Evolutionary conservation across 1,284 basidiomycete genomes (phyloP).

Genomic region (Ceratobasidium sp.): DNA sequence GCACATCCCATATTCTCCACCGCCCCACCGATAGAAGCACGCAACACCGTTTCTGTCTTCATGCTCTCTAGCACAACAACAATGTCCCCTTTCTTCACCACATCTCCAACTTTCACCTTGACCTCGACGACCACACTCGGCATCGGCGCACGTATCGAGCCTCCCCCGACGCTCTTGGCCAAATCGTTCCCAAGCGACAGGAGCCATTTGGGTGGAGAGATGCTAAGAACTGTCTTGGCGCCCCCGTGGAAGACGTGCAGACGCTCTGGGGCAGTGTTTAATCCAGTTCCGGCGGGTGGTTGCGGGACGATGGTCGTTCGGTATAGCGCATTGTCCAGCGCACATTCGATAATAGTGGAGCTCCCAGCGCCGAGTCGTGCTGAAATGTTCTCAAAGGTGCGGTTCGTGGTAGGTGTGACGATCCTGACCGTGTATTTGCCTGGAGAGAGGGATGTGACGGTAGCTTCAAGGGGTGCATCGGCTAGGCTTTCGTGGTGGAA

Average conservation of each 20-base stretch:
- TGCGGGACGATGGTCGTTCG: conserved; percentile 81
- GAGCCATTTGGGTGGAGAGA: conserved; percentile 76
- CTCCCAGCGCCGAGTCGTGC: conserved; percentile 26
- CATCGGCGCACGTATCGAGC: conserved; percentile 73
- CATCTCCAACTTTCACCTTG: conserved; percentile 78
- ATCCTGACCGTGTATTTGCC: conserved; percentile 33
- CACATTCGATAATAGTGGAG: conserved; percentile 55
- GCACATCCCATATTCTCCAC: conserved; percentile 78
- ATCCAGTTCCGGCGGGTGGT: conserved; percentile 64
- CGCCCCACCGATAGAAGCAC: conserved; percentile 74
- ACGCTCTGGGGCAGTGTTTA: conserved; percentile 68
- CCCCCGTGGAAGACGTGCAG: conserved; percentile 75
- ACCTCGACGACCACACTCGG: conserved; percentile 90
- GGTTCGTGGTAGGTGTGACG: conserved; percentile 22
- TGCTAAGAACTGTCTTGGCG: conserved; percentile 68
- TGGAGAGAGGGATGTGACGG: conserved; percentile 24
- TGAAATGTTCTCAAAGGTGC: conserved; percentile 48
- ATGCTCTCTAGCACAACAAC: conserved; percentile 92
- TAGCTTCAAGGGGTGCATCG: conserved; percentile 35
- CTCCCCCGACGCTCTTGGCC: conserved; percentile 66
- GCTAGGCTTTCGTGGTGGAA: conserved; percentile 67
- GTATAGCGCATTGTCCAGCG: conserved; percentile 63
- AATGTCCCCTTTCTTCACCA: conserved; percentile 82
- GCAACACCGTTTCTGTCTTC: conserved; percentile 93
- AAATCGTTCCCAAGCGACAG: conserved; percentile 69